Evolutionary conservation across 768 basidiomycete species (phyloP).

Genomic region (Trametopsis cervina): DNA sequence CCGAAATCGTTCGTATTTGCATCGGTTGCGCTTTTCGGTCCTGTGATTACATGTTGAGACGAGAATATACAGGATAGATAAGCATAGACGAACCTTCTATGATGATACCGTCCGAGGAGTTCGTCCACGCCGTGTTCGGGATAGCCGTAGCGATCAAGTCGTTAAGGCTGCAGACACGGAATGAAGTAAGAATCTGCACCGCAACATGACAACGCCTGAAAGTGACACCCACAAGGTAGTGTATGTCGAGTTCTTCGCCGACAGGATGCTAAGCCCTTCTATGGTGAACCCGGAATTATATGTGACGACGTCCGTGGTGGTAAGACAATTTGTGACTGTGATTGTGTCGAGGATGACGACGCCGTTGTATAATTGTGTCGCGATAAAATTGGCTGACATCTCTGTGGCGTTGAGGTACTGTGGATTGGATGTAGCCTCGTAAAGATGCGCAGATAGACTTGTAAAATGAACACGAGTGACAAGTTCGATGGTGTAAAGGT

Average conservation of each 20-base stretch:
- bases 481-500: background rate
- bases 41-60: background rate
- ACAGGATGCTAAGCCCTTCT: constrained; percentile 1
- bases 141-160: constrained; percentile 1
- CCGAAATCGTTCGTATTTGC: background rate
- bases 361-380: background rate
- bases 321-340: background rate
- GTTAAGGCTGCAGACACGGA: background rate
- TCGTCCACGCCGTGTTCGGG: background rate
- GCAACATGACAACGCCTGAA: background rate
- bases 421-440: background rate
- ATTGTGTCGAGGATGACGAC: background rate
- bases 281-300: constrained; percentile 1
- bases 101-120: background rate
- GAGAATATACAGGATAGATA: background rate
- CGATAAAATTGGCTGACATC: constrained; percentile 1
- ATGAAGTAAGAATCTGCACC: background rate
- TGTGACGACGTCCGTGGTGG: too few relatives aligned
- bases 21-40: background rate
- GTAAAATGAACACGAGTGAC: background rate
- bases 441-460: constrained; percentile 4
- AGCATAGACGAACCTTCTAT: constrained; percentile 1
- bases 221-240: constrained; percentile 2
- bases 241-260: background rate
- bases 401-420: background rate